Base-by-base conservation (phyloP, 2,329 filamentous ascomycete genomes). In the Beauveria sp. region DNA sequence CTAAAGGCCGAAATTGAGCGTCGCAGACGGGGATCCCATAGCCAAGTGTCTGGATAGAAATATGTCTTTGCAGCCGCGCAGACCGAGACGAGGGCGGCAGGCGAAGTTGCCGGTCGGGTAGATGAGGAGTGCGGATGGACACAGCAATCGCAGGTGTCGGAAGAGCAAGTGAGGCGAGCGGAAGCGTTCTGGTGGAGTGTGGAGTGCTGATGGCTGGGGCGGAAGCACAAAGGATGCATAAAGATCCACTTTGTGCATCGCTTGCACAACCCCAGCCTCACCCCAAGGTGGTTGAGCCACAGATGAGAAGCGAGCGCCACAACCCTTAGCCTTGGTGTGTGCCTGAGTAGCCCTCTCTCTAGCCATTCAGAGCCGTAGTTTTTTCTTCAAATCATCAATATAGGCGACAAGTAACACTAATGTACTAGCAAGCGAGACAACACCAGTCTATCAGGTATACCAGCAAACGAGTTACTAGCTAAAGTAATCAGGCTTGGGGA, bases 261-360 rank as follows among this genome's bases (percentile, higher is more conserved):
- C 34, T 59, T 42, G 55, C 26, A 40, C 55, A 20, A 49, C 55
- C 40, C 45, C 55, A 58, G 45, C 55, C 55, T 49, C 55, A 26
- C 31, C 55, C 26, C 38, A 18, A 20, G 16, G 9, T 50, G 14
- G 52, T 5, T 48, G 43, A 58, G 45, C 54, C 55, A 58, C 55
- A 58, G 12, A 8, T 4, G 12, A 20, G 40, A 42, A 20, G 22
- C 10, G 6, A 26, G 40, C 52, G 52, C 52, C 52, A 55, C 52
- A 55, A 16, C 34, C 14, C 34, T 38, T 38, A 38, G 34, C 34
- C 12, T 38, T 5, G 34, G 34, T 38, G 34, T 1, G 4, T 38
- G 5, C 31, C 31, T 34, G 1, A 12, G 31, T 5, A 5, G 31
- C 31, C 31, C 22, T 24, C 22, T n/a, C 12, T 14, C 4, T 34